Base-by-base conservation (phyloP, 345 rosid genomes). In the Acer yangbiense region DNA sequence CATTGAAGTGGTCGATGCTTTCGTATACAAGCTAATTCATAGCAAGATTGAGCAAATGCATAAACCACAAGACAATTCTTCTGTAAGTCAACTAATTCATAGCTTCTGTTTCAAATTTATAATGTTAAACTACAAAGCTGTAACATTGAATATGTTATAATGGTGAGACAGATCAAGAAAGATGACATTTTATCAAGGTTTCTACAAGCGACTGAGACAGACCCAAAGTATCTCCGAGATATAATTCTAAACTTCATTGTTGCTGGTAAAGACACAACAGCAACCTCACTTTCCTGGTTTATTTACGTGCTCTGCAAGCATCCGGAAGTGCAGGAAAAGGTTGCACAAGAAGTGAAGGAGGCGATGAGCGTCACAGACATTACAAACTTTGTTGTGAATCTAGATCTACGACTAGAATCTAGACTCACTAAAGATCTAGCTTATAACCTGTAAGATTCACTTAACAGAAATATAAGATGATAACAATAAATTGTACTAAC, bases 221-320 rank as follows among this genome's bases (percentile, higher is more conserved):
- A 89, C 71, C 82, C 71, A 29, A 86, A 60, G 50, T 88, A 86
- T 70, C 73, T 90, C 25, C 76, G 94, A 44, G 92, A 90, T 69
- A 87, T 87, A 69, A 83, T 85, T 71, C 88, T 90, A 6, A 90
- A 82, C 78, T 86, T 90, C 80, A 76, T 87, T 7, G 87, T 87
- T 65, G 94, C 94, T 41, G 92, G 94, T 11, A 90, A 88, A 86
- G 94, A 90, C 81, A 90, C 92, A 6, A 90, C 90, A 6, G 94
- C 92, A 23, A 73, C 82, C 48, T 8, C 90, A 65, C 86, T 90
- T 9, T 84, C 94, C 9, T 90, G 94, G 94, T 88, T 90, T 69
- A 62, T 85, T 6, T 87, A 79, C 74, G 81, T 83, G 87, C 87
- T 90, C 29, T 88, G 94, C 82, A 73, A 83, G 68, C 57, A 86